phyloP scores from a whole-genome alignment of 108 stramenopile genomes.

The Stephanodiscus minutulus region DNA sequence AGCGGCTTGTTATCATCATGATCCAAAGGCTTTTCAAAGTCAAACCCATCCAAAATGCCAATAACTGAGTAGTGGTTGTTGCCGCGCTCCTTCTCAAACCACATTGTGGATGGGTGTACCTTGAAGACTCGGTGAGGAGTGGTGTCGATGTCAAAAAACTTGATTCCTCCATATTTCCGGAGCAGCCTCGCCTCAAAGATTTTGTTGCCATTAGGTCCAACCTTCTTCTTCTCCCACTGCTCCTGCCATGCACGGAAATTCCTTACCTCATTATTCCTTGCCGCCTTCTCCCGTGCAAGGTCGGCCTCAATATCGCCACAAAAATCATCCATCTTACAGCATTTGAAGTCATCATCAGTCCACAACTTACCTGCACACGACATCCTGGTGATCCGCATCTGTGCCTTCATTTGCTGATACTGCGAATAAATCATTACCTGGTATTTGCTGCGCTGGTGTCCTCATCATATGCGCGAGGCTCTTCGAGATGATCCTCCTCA shows the following conservation, averaged over 20 bases:
- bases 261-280: conserved; percentile 3
- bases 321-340: conserved; percentile 9
- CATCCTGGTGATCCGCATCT: neutral
- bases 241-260: conserved; percentile 10
- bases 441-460: neutral
- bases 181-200: conserved; percentile 10
- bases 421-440: conserved; percentile 4
- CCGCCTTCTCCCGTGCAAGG: conserved; percentile 8
- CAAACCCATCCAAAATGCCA: conserved; percentile 6
- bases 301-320: conserved; percentile 9
- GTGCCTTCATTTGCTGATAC: conserved; percentile 3
- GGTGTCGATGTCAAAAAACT: neutral
- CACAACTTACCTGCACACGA: conserved; percentile 16
- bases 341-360: conserved; percentile 21
- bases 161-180: conserved; percentile 6
- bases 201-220: neutral
- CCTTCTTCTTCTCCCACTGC: conserved; percentile 13
- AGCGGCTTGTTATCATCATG: conserved; percentile 4
- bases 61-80: conserved; percentile 7
- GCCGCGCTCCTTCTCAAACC: conserved; percentile 7
- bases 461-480: neutral
- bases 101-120: conserved; percentile 7
- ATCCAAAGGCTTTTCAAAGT: conserved; percentile 7
- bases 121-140: neutral
- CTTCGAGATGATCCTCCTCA: neutral